Conservation (phyloP, 108 stramenopile genomes). For the Cyclotella kingstonii region DNA sequence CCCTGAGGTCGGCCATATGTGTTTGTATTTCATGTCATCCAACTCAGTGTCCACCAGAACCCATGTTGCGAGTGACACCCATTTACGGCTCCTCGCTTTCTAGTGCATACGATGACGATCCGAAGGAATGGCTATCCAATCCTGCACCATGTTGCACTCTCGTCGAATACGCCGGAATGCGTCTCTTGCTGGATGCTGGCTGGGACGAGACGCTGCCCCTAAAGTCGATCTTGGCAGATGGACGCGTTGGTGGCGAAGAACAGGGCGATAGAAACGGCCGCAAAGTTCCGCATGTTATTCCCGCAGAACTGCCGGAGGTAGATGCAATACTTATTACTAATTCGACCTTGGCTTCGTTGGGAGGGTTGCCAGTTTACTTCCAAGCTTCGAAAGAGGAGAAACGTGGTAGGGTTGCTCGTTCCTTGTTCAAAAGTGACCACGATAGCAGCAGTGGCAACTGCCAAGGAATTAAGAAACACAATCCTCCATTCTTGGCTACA, state of each 20-base stretch:
- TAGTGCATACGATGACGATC: slow-evolving; percentile 20
- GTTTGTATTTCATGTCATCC: no score
- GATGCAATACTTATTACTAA: slow-evolving; percentile 75
- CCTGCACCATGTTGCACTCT: slow-evolving; percentile 71
- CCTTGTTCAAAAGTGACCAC: slow-evolving; percentile 8
- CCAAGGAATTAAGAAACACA: neutral
- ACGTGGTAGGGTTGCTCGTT: slow-evolving; percentile 40
- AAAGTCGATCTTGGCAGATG: no score
- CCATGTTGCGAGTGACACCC: slow-evolving; percentile 84
- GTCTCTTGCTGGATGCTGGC: slow-evolving; percentile 70
- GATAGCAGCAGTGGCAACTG: neutral
- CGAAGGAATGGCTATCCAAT: slow-evolving; percentile 47
- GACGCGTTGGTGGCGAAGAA: no score
- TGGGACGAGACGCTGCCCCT: slow-evolving; percentile 53
- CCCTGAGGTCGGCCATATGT: no score
- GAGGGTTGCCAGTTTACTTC: slow-evolving; percentile 48
- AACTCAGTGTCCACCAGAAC: no score
- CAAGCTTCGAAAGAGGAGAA: slow-evolving; percentile 18
- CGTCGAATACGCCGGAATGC: slow-evolving; percentile 75
- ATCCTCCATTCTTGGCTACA: slow-evolving; percentile 88
- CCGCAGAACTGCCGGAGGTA: slow-evolving; percentile 46
- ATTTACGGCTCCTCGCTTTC: slow-evolving; percentile 64
- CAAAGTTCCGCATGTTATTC: slow-evolving; percentile 8
- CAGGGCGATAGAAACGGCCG: no score
- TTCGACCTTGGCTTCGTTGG: slow-evolving; percentile 59